Conservation (phyloP, 2,329 filamentous ascomycete species). For the Tolypocladium capitatum region DNA sequence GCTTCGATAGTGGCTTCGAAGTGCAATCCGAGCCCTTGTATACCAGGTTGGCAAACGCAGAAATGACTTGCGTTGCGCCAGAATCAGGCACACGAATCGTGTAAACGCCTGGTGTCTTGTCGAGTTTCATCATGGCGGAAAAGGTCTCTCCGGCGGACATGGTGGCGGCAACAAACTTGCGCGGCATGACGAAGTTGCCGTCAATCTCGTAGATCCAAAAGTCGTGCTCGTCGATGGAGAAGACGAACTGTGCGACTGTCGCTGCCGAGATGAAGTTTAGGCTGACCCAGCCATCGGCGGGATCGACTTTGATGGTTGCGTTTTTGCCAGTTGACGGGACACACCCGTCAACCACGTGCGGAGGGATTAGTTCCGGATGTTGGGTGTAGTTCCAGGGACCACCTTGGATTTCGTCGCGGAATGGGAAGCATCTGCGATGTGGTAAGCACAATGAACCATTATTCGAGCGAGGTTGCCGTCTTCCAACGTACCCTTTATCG, state of each 20-base stretch:
- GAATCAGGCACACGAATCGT: slow-evolving; percentile 16
- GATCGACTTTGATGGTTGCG: slow-evolving; percentile 1
- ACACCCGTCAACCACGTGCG: background rate
- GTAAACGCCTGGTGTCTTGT: slow-evolving; percentile 21
- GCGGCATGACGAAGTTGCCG: slow-evolving; percentile 26
- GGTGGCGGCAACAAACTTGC: slow-evolving; percentile 10
- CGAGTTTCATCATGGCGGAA: slow-evolving; percentile 26
- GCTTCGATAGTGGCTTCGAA: background rate
- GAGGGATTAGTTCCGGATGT: background rate
- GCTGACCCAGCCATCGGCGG: slow-evolving; percentile 2
- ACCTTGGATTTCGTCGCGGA: background rate
- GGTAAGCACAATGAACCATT: too few species aligned
- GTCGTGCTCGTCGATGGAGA: slow-evolving; percentile 27
- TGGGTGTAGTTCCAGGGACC: background rate
- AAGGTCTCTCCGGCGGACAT: slow-evolving; percentile 22
- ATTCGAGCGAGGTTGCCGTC: too few species aligned
- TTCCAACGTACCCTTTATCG: slow-evolving; percentile 1
- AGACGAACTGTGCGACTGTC: slow-evolving; percentile 6
- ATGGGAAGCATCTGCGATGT: slow-evolving; percentile 1
- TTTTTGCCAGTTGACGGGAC: background rate
- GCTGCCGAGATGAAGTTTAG: slow-evolving; percentile 5
- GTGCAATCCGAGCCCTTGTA: background rate
- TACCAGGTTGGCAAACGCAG: background rate
- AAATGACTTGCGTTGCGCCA: slow-evolving; percentile 9
- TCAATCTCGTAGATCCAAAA: slow-evolving; percentile 30